Conservation (phyloP, 371 early-diverging fungal genomes). For the Mucor ambiguus region DNA sequence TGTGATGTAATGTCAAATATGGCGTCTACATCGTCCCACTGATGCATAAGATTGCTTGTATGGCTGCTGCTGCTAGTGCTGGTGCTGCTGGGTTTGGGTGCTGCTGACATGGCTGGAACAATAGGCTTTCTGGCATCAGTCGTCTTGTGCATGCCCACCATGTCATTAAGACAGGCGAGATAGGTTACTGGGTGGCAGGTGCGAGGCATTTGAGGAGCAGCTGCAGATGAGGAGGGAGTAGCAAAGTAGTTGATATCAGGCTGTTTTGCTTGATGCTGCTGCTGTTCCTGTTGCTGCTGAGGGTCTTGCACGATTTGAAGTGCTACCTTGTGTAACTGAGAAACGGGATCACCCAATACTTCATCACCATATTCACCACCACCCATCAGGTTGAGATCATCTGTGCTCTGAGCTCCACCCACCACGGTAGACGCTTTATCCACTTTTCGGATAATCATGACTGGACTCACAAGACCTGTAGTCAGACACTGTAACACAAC, state of each 20-base stretch:
- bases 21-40: slow-evolving; percentile 5
- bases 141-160: slow-evolving; percentile 72
- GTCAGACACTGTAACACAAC: slow-evolving; percentile 83
- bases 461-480: slow-evolving; percentile 83
- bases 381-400: slow-evolving; percentile 62
- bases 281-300: slow-evolving; percentile 1
- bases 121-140: slow-evolving; percentile 56
- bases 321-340: slow-evolving; percentile 91
- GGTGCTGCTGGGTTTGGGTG: background rate
- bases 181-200: slow-evolving; percentile 58
- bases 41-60: background rate
- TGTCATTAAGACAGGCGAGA: slow-evolving; percentile 73
- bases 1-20: slow-evolving; percentile 18
- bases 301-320: slow-evolving; percentile 75
- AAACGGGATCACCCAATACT: slow-evolving; percentile 68
- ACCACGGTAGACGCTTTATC: slow-evolving; percentile 79
- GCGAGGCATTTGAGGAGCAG: slow-evolving; percentile 31
- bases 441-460: slow-evolving; percentile 83
- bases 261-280: background rate
- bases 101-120: slow-evolving; percentile 60
- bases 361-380: slow-evolving; percentile 58
- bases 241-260: slow-evolving; percentile 38
- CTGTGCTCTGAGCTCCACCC: slow-evolving; percentile 54
- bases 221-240: slow-evolving; percentile 37
- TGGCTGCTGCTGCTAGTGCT: background rate